Percentiles rank a stretch among this genome's conserved stretches.
Conservation (phyloP, 139 green algal species). For the Coelastrella sp. region DNA sequence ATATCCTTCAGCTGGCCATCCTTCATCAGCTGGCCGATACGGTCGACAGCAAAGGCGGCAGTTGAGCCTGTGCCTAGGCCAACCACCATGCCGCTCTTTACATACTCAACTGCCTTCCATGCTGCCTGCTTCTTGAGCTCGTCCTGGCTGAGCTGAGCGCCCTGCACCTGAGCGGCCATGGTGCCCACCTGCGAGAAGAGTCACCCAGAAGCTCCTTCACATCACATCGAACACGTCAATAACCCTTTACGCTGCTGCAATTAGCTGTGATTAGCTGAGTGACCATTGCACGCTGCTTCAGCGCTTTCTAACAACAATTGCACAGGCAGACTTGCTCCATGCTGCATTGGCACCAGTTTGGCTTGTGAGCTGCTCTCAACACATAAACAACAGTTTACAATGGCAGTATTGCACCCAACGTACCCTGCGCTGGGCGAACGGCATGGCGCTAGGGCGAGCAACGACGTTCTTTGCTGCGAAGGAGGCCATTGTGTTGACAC, state of each 20-base stretch:
- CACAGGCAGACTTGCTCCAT: not conserved
- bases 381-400: not conserved
- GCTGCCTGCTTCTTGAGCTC: conserved; percentile 97
- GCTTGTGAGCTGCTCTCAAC: not conserved
- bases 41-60: conserved; percentile 98
- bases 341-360: not conserved
- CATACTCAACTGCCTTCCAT: conserved; percentile 98
- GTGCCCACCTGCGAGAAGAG: not conserved
- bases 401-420: not conserved
- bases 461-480: conserved; percentile 28
- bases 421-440: conserved; percentile 33
- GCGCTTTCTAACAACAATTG: not conserved
- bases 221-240: not conserved
- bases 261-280: too few relatives aligned
- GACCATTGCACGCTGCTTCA: not conserved
- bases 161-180: conserved; percentile 27
- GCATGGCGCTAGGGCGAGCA: conserved; percentile 12
- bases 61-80: conserved; percentile 98
- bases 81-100: conserved; percentile 96
- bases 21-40: conserved; percentile 95
- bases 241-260: too few relatives aligned
- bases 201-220: not conserved
- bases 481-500: conserved; percentile 34
- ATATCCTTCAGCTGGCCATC: conserved; percentile 96
- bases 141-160: conserved; percentile 75